These are phyloP conservation scores for Cenchrus purpureus DNA, from an alignment of 176 grass and related monocot genomes.

Conservation along the genomic window DNA sequence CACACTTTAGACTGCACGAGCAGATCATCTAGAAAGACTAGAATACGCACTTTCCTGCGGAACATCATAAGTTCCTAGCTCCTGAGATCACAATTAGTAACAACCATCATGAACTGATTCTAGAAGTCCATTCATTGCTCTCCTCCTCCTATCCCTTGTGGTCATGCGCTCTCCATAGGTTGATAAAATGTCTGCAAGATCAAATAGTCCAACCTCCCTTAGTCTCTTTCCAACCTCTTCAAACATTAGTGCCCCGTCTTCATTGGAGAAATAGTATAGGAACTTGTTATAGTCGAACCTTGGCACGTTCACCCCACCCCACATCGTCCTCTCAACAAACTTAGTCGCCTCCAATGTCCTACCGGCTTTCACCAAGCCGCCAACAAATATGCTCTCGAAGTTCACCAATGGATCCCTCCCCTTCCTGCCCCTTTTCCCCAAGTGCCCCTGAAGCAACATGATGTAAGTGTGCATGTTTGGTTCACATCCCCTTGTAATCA, in stretches of 20 bases:
- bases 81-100: background rate
- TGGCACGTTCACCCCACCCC: conserved; percentile 67
- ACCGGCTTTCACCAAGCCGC: conserved; percentile 80
- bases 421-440: conserved; percentile 83
- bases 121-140: conserved; percentile 54
- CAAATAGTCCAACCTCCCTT: conserved; percentile 60
- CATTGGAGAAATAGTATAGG: conserved; percentile 72
- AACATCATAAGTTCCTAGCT: conserved; percentile 32
- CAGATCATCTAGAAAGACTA: background rate
- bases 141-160: conserved; percentile 84
- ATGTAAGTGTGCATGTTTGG: conserved; percentile 92
- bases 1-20: too few species aligned
- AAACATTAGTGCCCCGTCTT: conserved; percentile 72
- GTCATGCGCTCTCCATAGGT: conserved; percentile 82
- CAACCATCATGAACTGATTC: conserved; percentile 12
- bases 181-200: conserved; percentile 77
- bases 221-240: conserved; percentile 64
- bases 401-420: conserved; percentile 70
- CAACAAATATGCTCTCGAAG: conserved; percentile 87
- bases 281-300: conserved; percentile 91
- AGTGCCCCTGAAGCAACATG: conserved; percentile 85
- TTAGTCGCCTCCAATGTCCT: conserved; percentile 77
- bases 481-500: conserved; percentile 62
- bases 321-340: conserved; percentile 83
- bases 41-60: background rate